phyloP scores from a whole-genome alignment of 192 early-diverging fungal species.

The Piromyces finnis region DNA sequence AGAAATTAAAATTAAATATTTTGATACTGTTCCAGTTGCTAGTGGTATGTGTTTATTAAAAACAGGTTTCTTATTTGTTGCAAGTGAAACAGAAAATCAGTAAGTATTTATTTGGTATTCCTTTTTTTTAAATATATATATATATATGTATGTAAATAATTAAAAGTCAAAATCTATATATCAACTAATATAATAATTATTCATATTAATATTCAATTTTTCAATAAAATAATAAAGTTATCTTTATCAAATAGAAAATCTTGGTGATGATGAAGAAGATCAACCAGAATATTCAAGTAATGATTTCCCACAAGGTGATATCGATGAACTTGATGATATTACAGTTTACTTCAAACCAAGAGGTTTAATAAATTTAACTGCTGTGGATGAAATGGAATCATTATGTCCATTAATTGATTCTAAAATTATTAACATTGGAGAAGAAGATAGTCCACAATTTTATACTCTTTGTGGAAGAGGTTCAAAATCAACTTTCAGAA shows the following conservation, averaged over 20 bases:
- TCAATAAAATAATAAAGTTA: constrained; percentile 20
- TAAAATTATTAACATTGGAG: constrained; percentile 70
- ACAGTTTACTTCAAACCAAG: constrained; percentile 49
- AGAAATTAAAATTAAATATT: constrained; percentile 74
- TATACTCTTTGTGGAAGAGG: constrained; percentile 78
- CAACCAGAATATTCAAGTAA: constrained; percentile 52
- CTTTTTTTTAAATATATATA: neutral
- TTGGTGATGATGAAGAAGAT: constrained; percentile 80
- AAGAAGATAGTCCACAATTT: constrained; percentile 87
- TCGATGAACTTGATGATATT: constrained; percentile 16
- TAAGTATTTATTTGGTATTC: constrained; percentile 19
- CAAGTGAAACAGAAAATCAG: constrained; percentile 84
- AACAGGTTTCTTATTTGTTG: constrained; percentile 84
- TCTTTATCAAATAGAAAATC: constrained; percentile 81
- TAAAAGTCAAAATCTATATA: no score
- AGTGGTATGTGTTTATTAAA: constrained; percentile 66
- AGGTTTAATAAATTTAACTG: constrained; percentile 58
- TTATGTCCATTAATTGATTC: constrained; percentile 63
- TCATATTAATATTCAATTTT: neutral
- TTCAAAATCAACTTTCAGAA: constrained; percentile 59
- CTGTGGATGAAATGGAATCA: constrained; percentile 84
- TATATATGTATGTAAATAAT: no score
- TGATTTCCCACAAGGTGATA: constrained; percentile 33
- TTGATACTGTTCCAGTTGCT: constrained; percentile 81
- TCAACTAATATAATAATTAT: no score